Evolutionary conservation across 2,329 filamentous ascomycete species (phyloP), one percentile per base, ranked within the genome.

Genomic region (Penicillium psychrosexuale): DNA sequence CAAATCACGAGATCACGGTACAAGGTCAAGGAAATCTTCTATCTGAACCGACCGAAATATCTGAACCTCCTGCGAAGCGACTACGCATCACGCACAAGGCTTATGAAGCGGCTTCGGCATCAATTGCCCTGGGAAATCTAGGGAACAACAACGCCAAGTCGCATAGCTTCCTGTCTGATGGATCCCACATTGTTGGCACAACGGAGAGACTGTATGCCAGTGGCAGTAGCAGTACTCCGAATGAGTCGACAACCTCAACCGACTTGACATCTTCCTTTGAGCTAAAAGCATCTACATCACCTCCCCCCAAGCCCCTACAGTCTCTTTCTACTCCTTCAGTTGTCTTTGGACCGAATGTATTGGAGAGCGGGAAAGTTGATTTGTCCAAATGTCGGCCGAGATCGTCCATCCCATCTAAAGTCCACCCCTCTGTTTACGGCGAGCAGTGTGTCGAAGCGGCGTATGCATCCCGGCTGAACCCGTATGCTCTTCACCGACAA

Each of bases 391-490:
- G 88, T 56, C 83, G 82, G 38, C 88, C 91, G 12, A 91, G 86
- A 65, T 89, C 90, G 8, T 96, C 93, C 15, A 92, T 99, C 66
- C 92, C 93, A 15, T 78, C 83, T 52, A 83, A 88, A 58, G 73
- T 97, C 43, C 80, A 88, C 15, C 81, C 85, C 28, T 80, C 84
- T 47, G 86, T 93, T 56, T 97, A 96, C 75, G 93, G 91, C n/a
- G 84, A 87, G 61, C 91, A 99, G 75, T 96, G 91, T 69, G 88
- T 96, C 55, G 82, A 87, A 50, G 93, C 93, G 12, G 94, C 93
- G 51, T 90, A 96, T 72, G 88, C 90, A 8, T 97, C 91, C 38
- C 83, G 94, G 54, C 80, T 99, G 1, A 93, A 93, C 61, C 93
- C 94, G 0, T 97, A 94, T 72, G 86, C 89, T 11, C 77, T 99